phyloP scores from a whole-genome alignment of 257 asterid species.

The Salvia rosmarinus region DNA sequence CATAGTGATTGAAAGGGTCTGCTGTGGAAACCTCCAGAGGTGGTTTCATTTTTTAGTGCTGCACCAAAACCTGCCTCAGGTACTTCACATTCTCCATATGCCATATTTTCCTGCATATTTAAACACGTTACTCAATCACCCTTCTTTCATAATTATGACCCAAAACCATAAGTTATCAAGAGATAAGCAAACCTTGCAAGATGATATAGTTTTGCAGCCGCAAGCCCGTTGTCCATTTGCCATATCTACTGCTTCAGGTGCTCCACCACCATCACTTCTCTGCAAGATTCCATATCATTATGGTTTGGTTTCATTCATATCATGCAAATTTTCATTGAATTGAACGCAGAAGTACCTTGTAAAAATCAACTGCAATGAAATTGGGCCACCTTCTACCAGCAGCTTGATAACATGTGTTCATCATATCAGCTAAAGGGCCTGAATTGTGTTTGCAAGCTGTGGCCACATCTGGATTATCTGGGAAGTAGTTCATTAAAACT shows the following conservation, averaged over 20 bases:
- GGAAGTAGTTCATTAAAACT: conserved; percentile 85
- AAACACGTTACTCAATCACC: not conserved
- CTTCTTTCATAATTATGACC: not conserved
- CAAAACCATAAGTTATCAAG: too few species aligned
- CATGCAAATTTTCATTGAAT: too few species aligned
- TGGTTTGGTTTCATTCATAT: too few species aligned
- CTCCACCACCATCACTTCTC: conserved; percentile 99
- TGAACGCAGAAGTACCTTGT: too few species aligned
- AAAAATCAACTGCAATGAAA: too few species aligned
- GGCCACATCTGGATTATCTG: conserved; percentile 62
- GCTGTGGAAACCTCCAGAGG: conserved; percentile 39
- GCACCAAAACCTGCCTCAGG: conserved; percentile 44
- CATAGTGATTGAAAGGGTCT: conserved; percentile 43
- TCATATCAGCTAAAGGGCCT: conserved; percentile 70
- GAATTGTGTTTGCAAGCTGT: conserved; percentile 88
- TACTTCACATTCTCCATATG: conserved; percentile 65
- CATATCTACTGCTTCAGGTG: conserved; percentile 73
- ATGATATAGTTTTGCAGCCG: conserved; percentile 69
- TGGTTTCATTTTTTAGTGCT: conserved; percentile 41
- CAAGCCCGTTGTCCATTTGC: conserved; percentile 84
- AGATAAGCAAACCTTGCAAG: conserved; percentile 58
- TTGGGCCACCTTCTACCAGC: conserved; percentile 33
- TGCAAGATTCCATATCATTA: conserved; percentile 35
- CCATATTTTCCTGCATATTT: conserved; percentile 59
- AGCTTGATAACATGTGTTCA: conserved; percentile 37